Evolutionary conservation across 352 stramenopile genomes (phyloP), one percentile per base, ranked within the genome.

Genomic region (Pythium biforme): DNA sequence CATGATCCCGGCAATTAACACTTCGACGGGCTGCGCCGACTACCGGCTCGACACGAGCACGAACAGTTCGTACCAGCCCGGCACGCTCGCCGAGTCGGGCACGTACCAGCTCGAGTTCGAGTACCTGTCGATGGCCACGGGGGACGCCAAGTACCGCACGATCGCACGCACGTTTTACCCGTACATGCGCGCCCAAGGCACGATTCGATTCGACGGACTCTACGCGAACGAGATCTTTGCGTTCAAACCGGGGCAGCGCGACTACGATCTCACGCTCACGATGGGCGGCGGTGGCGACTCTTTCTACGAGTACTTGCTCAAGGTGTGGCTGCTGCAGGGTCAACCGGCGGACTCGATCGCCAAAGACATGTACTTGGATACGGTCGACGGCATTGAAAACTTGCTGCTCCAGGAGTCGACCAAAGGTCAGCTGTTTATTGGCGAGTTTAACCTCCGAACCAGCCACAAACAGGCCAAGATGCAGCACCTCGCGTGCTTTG

Each of bases 241-340:
- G 46, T 66, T 63, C 41, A 62, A 55, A 19, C 61, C 51, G 39
- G 67, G 48, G 20, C 26, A 54, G 12, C 20, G 22, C 0, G 7
- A 23, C 26, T 31, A 31, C 2, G 55, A 33, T 1, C 31, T 66
- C 34, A 66, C 57, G 22, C 74, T 98, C 46, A 98, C 85, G 22
- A 89, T 99, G 68, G 97, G 96, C 39, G 96, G 95, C n/a, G 85
- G 96, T 43, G 92, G 90, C 11, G 97, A 99, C 73, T 98, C 88
- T n/a, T 97, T 98, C 67, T 99, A 99, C 70, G 97, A 99, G 75
- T 99, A 99, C 72, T 74, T 99, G 51, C 73, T 99, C 37, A 99
- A 99, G 77, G 79, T 97, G 37, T 99, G 92, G 83, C 68, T 99
- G 12, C 96, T 98, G 75, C 96, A 88, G 39, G 94, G 93, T 29